These are phyloP conservation scores for Aquanectria penicillioides DNA, from an alignment of 2,329 filamentous ascomycete species.

Conservation along the genomic window DNA sequence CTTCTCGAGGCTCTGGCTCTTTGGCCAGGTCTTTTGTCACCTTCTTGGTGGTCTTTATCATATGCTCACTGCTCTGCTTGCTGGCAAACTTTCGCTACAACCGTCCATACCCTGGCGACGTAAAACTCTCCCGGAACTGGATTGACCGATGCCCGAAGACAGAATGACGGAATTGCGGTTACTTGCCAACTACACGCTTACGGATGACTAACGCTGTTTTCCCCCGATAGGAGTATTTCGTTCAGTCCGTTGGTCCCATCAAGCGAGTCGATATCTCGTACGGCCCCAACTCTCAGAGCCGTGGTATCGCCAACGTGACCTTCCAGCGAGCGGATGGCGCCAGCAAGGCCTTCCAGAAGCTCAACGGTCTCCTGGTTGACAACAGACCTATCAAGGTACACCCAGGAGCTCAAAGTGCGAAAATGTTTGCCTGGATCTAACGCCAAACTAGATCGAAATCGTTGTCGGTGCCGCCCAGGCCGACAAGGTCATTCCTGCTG, in stretches of 20 bases:
- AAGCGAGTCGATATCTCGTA: constrained; percentile 93
- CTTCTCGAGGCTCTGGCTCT: constrained; percentile 14
- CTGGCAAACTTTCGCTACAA: constrained; percentile 32
- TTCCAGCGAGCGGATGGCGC: constrained; percentile 86
- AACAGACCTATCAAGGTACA: constrained; percentile 86
- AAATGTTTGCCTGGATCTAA: constrained; percentile 34
- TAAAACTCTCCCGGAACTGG: constrained; percentile 42
- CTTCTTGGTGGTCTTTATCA: constrained; percentile 19
- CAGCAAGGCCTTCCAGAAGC: constrained; percentile 81
- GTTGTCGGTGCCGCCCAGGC: constrained; percentile 82
- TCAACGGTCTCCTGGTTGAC: constrained; percentile 93
- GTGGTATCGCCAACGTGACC: constrained; percentile 89
- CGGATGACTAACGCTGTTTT: constrained; percentile 73
- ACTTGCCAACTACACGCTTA: constrained; percentile 40
- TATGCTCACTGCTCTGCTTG: constrained; percentile 46
- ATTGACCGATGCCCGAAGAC: constrained; percentile 45
- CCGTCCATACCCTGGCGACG: constrained; percentile 33
- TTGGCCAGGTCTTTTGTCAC: constrained; percentile 11
- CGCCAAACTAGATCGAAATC: constrained; percentile 79
- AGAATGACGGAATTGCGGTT: constrained; percentile 40
- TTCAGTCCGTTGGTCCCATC: constrained; percentile 85
- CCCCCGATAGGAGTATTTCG: constrained; percentile 91
- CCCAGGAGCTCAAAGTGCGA: background rate
- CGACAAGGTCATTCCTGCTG: constrained; percentile 71
- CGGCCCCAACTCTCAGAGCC: constrained; percentile 89